Percentiles rank a stretch among this genome's conserved stretches.
Conservation (phyloP, 495 filamentous ascomycete species). For the Talaromyces ruber region DNA sequence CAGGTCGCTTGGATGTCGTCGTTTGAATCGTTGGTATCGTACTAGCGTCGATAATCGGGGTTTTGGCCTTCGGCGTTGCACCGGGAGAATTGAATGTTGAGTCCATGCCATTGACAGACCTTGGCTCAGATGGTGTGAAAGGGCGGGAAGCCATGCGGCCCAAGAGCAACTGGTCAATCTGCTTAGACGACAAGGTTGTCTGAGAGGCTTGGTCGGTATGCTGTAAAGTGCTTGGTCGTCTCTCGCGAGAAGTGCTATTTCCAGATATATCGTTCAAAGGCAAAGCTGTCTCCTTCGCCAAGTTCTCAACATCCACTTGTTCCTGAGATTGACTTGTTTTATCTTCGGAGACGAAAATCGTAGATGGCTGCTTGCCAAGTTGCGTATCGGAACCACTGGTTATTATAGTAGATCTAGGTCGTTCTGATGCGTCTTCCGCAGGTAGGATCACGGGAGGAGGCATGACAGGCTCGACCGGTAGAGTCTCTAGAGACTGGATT, state of each 20-base stretch:
- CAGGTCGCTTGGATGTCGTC: conserved; percentile 45
- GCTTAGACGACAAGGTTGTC: conserved; percentile 63
- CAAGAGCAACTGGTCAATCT: conserved; percentile 59
- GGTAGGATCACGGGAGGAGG: conserved; percentile 11
- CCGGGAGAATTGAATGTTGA: conserved; percentile 20
- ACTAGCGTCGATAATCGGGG: conserved; percentile 28
- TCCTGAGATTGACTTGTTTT: conserved; percentile 37
- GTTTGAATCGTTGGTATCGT: conserved; percentile 19
- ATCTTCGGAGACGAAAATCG: conserved; percentile 44
- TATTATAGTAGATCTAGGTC: conserved; percentile 3
- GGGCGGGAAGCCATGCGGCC: conserved; percentile 26
- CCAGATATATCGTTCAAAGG: conserved; percentile 36
- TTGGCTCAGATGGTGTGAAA: conserved; percentile 12
- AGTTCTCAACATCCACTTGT: conserved; percentile 24
- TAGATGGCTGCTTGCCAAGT: conserved; percentile 11
- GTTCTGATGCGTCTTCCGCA: conserved; percentile 8
- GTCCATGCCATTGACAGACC: conserved; percentile 4
- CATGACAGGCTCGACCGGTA: conserved; percentile 20
- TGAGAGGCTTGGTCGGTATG: conserved; percentile 63
- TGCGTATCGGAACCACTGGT: conserved; percentile 9
- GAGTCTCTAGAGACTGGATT: conserved; percentile 32
- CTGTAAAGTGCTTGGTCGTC: conserved; percentile 23
- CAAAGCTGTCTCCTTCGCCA: conserved; percentile 20
- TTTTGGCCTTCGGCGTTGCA: conserved; percentile 28
- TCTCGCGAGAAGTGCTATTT: conserved; percentile 26